Percentiles rank a stretch among this genome's conserved stretches.
These are phyloP conservation scores for Colletotrichum sp. DNA, from an alignment of 2,329 filamentous ascomycete species.

Conservation along the genomic window DNA sequence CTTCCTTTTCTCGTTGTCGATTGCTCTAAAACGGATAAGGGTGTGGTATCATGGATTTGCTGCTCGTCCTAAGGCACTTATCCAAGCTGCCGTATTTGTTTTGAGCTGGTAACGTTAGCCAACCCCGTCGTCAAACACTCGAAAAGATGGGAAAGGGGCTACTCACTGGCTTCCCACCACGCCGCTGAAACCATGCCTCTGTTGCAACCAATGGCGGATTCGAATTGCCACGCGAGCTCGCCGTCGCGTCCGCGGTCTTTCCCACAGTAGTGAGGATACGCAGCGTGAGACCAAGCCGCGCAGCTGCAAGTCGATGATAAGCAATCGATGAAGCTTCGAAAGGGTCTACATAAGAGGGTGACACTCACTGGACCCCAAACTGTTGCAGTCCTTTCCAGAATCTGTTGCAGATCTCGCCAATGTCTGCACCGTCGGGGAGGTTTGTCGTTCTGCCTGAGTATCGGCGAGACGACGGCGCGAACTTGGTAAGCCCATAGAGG, in stretches of 20 bases:
- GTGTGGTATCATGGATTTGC: no score
- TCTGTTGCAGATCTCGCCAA: neutral
- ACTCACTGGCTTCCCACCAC: neutral
- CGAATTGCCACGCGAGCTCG: neutral
- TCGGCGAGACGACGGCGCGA: neutral
- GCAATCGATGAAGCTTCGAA: neutral
- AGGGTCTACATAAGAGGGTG: neutral
- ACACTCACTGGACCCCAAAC: neutral
- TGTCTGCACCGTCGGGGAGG: neutral
- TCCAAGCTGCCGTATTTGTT: neutral
- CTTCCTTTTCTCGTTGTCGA: no score
- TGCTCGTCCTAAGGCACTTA: no score
- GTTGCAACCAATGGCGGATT: neutral
- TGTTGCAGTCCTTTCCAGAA: neutral
- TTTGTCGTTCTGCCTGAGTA: neutral
- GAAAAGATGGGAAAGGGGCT: neutral
- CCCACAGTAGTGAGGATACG: neutral
- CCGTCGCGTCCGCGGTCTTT: neutral
- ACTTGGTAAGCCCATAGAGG: neutral
- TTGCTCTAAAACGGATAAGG: no score
- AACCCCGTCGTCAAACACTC: neutral
- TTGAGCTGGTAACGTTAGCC: neutral
- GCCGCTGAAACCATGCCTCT: neutral
- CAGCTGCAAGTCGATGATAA: neutral
- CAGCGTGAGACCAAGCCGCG: neutral